phyloP scores from a whole-genome alignment of 306 rosid species.

The Vigna angularis region DNA sequence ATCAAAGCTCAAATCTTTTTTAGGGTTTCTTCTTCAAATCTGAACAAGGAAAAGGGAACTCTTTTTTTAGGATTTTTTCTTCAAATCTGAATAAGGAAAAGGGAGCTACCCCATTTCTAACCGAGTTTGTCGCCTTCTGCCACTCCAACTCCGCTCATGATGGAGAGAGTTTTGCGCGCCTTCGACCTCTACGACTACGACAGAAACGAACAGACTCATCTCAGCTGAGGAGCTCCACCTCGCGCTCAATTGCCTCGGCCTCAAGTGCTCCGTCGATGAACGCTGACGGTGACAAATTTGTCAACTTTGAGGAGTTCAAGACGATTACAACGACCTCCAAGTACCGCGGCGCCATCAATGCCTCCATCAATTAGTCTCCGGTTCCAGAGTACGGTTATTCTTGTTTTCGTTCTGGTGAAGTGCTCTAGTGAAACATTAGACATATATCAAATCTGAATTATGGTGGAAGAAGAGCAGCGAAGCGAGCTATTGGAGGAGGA shows the following conservation, averaged over 20 bases:
- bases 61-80: too few species aligned
- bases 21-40: too few species aligned
- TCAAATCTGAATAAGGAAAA: too few species aligned
- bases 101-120: not conserved
- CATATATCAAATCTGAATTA: too few species aligned
- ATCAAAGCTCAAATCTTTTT: too few species aligned
- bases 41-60: too few species aligned
- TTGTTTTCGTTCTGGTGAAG: too few species aligned
- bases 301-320: conserved; percentile 78
- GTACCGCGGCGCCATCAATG: conserved; percentile 8
- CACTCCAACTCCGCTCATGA: conserved; percentile 51
- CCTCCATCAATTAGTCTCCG: conserved; percentile 33
- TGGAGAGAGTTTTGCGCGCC: conserved; percentile 69
- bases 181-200: conserved; percentile 82
- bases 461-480: too few species aligned
- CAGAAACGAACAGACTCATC: conserved; percentile 64
- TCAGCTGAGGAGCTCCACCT: conserved; percentile 67
- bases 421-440: too few species aligned
- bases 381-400: not conserved
- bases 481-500: too few species aligned
- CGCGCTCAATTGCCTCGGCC: conserved; percentile 68
- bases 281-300: conserved; percentile 76
- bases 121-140: conserved; percentile 78
- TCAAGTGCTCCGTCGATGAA: conserved; percentile 66
- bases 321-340: conserved; percentile 65